Evolutionary conservation across 345 rosid genomes (phyloP), one percentile per base, ranked within the genome.

Genomic region (Euclidium syriacum): DNA sequence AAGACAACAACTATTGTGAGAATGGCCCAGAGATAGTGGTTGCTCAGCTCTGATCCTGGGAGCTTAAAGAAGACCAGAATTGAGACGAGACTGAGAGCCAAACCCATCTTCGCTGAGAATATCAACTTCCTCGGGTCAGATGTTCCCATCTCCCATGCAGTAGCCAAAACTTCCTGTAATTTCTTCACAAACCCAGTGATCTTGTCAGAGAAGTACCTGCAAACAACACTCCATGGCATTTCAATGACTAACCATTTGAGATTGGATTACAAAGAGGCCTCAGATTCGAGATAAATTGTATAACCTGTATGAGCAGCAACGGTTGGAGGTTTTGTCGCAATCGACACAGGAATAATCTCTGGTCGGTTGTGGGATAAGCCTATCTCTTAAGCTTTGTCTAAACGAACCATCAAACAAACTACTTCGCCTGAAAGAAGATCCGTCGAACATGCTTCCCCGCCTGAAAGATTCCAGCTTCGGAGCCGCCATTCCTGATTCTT

Each of bases 1-100:
- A 91, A 91, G 52, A 86, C 67, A 32, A 88, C 96, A 10, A 88
- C 83, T 35, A 88, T 85, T 4, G 95, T 91, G 48, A 91, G 95
- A 52, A 86, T 76, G 23, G 96, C 95, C 98, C 98, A 91, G 48
- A 91, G 83, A 30, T 74, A 88, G 77, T 88, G 79, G 48, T 73
- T 78, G 66, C 83, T 75, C 61, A 80, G 68, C 29, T 79, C 88
- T 43, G 71, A 41, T 50, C 78, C 63, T 2, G 91, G 83, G 52
- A 71, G 76, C 68, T 81, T 91, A 66, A 75, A 72, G 81, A 81
- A 91, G 61, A 86, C 72, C 58, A 86, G 73, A 56, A 88, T 42
- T 5, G 96, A 84, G 22, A 78, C 57, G 5, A 84, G 76, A 79
- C 75, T 73, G 81, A 91, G 72, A 72, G 96, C 86, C 72, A 88